Percentiles rank a stretch among this genome's conserved stretches.
phyloP scores from a whole-genome alignment of 2,329 filamentous ascomycete species.

The Penicillium digitatum region DNA sequence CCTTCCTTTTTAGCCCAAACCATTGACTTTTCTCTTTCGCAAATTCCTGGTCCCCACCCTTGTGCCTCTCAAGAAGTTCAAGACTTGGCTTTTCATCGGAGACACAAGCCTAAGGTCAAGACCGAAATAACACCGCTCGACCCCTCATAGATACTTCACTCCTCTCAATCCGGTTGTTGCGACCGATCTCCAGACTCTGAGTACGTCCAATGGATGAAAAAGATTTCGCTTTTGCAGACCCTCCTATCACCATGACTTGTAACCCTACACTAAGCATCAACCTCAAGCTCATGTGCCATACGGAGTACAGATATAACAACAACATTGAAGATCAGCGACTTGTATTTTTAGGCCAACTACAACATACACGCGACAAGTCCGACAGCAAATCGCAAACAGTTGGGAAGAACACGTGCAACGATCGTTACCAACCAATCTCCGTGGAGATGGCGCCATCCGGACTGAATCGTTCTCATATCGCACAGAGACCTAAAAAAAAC shows the following conservation, averaged over 20 bases:
- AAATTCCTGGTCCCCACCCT: no score
- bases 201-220: background rate
- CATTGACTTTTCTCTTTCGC: no score
- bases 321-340: no score
- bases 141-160: background rate
- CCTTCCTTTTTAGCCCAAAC: background rate
- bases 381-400: no score
- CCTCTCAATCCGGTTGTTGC: background rate
- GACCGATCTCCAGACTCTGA: conserved; percentile 2
- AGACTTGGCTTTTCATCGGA: no score
- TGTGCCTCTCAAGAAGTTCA: background rate
- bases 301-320: no score
- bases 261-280: no score
- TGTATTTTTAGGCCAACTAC: no score
- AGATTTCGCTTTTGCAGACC: no score
- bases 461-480: conserved; percentile 27
- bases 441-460: conserved; percentile 27
- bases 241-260: no score
- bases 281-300: background rate
- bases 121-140: background rate
- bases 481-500: no score
- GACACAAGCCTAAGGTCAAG: background rate
- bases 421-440: conserved; percentile 19
- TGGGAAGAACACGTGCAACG: background rate
- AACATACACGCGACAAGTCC: no score